Conservation (phyloP, 202 grass and related monocot genomes). For the Dendrocalamus latiflorus region DNA sequence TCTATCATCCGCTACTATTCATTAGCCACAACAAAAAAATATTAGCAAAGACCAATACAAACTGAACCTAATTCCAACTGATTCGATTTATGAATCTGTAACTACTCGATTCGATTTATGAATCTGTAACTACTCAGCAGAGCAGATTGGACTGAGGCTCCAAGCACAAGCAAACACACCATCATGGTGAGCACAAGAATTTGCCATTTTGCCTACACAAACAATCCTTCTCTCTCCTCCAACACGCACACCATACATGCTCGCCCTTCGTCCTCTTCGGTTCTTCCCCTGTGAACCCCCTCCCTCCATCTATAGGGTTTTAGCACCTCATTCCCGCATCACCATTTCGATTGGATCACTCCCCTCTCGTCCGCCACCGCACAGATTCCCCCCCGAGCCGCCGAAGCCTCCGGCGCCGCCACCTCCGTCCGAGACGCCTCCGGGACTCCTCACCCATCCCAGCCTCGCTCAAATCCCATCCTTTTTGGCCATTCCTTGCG, state of each 20-base stretch:
- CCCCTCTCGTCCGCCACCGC: slow-evolving; percentile 9
- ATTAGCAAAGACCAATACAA: too few species aligned
- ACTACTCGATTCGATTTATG: too few species aligned
- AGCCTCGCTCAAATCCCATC: slow-evolving; percentile 23
- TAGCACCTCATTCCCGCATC: slow-evolving; percentile 38
- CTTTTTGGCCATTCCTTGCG: neutral
- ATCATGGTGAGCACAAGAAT: neutral
- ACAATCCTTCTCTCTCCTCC: neutral
- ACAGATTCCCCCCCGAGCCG: slow-evolving; percentile 23
- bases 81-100: too few species aligned
- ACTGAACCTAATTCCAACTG: too few species aligned
- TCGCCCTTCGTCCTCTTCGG: slow-evolving; percentile 32
- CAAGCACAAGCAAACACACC: neutral
- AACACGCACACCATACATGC: slow-evolving; percentile 27
- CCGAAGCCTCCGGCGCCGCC: slow-evolving; percentile 15
- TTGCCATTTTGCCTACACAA: neutral
- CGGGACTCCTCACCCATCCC: too few species aligned
- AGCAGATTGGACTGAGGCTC: too few species aligned
- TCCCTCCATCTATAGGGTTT: slow-evolving; percentile 29
- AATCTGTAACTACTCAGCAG: neutral
- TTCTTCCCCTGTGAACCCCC: slow-evolving; percentile 31
- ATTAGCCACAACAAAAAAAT: too few species aligned
- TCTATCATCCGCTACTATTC: too few species aligned
- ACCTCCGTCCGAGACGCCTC: slow-evolving; percentile 3
- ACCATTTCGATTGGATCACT: slow-evolving; percentile 47